Evolutionary conservation across 2,329 filamentous ascomycete genomes (phyloP).

Genomic region (Mycogone perniciosa): DNA sequence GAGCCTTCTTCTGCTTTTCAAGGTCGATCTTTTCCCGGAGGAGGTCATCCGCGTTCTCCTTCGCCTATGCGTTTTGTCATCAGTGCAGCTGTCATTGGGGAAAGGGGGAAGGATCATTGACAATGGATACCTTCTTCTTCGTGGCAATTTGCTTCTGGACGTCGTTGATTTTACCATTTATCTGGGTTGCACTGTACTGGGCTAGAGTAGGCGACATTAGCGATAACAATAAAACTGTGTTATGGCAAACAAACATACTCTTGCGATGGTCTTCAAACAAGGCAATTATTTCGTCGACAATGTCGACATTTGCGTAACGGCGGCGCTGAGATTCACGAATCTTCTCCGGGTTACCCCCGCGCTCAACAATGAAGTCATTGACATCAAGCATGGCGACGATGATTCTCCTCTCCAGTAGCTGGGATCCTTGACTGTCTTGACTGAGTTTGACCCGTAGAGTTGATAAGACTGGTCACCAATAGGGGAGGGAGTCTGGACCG

Average conservation of each 20-base stretch:
- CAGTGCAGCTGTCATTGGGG: background rate
- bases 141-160: constrained; percentile 83
- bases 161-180: constrained; percentile 79
- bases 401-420: background rate
- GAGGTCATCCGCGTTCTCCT: constrained; percentile 79
- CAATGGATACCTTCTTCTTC: constrained; percentile 69
- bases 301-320: constrained; percentile 71
- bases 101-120: background rate
- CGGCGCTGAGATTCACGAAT: constrained; percentile 87
- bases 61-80: constrained; percentile 45
- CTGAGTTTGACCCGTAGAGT: too few species aligned
- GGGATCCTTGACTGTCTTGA: background rate
- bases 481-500: background rate
- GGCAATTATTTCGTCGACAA: constrained; percentile 84
- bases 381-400: constrained; percentile 62
- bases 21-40: constrained; percentile 71
- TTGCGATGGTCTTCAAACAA: constrained; percentile 80
- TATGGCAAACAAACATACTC: constrained; percentile 40
- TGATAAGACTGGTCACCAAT: background rate
- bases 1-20: constrained; percentile 74
- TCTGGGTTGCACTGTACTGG: constrained; percentile 71
- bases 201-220: constrained; percentile 28
- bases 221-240: background rate
- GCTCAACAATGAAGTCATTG: constrained; percentile 73
- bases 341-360: constrained; percentile 83